Base-by-base conservation (phyloP, 2,329 filamentous ascomycete genomes). In the Fusarium subtropicale region DNA sequence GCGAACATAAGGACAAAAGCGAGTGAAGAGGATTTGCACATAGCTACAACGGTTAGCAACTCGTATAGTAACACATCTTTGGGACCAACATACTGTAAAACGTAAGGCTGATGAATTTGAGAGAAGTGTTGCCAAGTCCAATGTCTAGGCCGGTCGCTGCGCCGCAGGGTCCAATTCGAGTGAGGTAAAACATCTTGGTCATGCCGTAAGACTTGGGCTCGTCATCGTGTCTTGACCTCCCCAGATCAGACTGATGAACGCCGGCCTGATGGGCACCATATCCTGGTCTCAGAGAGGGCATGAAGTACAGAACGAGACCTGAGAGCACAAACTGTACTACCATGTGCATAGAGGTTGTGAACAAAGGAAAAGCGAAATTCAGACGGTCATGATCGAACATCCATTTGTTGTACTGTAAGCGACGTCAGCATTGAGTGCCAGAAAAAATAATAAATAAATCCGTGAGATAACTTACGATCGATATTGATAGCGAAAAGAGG, bases 11-110 rank as follows among this genome's bases (percentile, higher is more conserved):
- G 90, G 56, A 99, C 96, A 77, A 98, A 99, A 45, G 93, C 94
- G 24, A 99, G 87, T 18, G 95, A 93, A 12, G 94, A 97, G 8
- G 95, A 98, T 86, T 99, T 99, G 82, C 96, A 98, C 96, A 99
- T 98, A 63, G 96, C 89, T 91, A 67, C 7, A 20, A 46, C 28
- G 13, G 39, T 54, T 26, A 60, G 68, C 38, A 45, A 59, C 20
- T 10, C n/a, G 10, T 18, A 31, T 3, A 38, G 15, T 20, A 10
- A 31, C 8, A 22, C 18, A 33, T 16, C 15, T 39, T 28, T 12
- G n/a, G 18, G 31, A 15, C 8, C 20, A 44, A 82, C 88, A 71
- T 85, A 90, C 89, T 99, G 81, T 97, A 97, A 79, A 99, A 99
- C 12, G 95, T 97, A 71, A 99, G 88, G 42, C 93, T 94, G 74